Conservation (phyloP, 1,139 yeast genomes). For the Blastobotrys elegans region DNA sequence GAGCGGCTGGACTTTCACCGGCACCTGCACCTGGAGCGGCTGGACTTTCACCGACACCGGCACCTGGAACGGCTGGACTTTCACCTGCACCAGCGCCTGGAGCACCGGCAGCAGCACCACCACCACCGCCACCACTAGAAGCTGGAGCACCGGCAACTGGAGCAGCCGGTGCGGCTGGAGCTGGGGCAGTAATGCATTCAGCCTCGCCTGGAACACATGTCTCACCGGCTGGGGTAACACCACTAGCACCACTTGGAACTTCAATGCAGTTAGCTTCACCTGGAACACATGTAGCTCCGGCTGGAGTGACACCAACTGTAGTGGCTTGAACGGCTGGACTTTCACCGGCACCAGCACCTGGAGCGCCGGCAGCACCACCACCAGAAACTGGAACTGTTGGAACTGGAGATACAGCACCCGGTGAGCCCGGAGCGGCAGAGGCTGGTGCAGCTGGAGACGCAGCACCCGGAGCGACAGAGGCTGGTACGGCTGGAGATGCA, state of each 20-base stretch:
- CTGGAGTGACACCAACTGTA: not conserved
- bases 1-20: not conserved
- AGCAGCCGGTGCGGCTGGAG: conserved; percentile 2
- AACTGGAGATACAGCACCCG: not conserved
- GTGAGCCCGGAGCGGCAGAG: conserved; percentile 2
- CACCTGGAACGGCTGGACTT: conserved; percentile 6
- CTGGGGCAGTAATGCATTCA: conserved; percentile 4
- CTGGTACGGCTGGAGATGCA: not conserved
- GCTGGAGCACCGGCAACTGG: conserved; percentile 1
- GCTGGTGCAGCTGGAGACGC: not conserved
- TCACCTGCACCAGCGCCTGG: not conserved
- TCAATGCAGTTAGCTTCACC: not conserved
- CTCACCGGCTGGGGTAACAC: not conserved
- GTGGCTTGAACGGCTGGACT: not conserved
- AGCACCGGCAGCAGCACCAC: not conserved
- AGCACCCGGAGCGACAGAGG: not conserved
- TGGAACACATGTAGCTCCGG: not conserved
- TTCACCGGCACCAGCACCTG: not conserved
- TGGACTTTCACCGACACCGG: conserved; percentile 1
- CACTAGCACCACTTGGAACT: no score
- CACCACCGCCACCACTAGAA: not conserved
- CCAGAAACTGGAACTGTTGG: conserved; percentile 5
- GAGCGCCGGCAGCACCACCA: not conserved
- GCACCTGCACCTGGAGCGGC: conserved; percentile 3
- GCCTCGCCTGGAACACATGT: not conserved